These are phyloP conservation scores for Pisolithus thermaeus DNA, from an alignment of 1,284 basidiomycete species.

Conservation along the genomic window DNA sequence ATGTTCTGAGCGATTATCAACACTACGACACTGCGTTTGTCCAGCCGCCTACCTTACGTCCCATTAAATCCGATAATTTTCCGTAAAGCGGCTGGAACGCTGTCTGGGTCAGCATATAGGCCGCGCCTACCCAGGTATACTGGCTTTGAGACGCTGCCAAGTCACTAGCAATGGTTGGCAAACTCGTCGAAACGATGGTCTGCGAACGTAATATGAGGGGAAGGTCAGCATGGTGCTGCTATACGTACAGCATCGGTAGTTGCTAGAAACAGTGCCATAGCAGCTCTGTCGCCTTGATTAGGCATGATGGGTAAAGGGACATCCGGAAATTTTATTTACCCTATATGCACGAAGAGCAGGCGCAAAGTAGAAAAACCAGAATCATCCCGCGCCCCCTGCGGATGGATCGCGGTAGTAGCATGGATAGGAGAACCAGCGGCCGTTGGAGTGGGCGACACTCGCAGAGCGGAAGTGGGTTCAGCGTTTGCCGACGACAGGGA, in stretches of 20 bases:
- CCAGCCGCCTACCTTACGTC: constrained; percentile 52
- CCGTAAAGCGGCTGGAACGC: constrained; percentile 78
- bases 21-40: constrained; percentile 1
- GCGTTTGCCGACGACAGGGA: background rate
- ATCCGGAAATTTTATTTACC: constrained; percentile 33
- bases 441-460: constrained; percentile 17
- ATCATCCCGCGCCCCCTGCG: constrained; percentile 12
- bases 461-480: constrained; percentile 10
- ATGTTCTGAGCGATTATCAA: constrained; percentile 41
- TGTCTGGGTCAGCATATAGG: constrained; percentile 79
- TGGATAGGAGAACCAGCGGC: constrained; percentile 11
- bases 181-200: constrained; percentile 77
- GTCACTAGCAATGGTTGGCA: constrained; percentile 70
- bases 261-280: constrained; percentile 69
- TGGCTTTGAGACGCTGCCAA: constrained; percentile 58
- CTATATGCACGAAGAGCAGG: constrained; percentile 49
- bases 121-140: constrained; percentile 80
- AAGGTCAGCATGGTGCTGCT: constrained; percentile 8
- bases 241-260: constrained; percentile 72
- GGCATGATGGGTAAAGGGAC: constrained; percentile 5
- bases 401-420: constrained; percentile 20
- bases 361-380: constrained; percentile 38
- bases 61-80: constrained; percentile 68
- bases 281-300: constrained; percentile 44
- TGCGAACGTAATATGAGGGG: constrained; percentile 27